Conservation (phyloP, 805 yeast species). For the Starmerella ratchasimensis region DNA sequence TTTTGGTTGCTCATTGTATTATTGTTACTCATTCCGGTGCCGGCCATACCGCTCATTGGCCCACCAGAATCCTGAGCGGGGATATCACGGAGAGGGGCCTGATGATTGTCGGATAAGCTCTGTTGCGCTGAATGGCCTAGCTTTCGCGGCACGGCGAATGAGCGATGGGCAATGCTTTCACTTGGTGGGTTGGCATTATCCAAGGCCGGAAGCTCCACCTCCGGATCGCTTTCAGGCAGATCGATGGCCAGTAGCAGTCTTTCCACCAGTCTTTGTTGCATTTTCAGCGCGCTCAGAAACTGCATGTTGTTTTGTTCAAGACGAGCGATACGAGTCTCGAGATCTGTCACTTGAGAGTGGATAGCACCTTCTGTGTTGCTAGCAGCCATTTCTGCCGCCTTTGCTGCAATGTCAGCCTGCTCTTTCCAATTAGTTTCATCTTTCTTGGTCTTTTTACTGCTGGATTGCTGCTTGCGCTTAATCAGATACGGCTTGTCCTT, state of each 20-base stretch:
- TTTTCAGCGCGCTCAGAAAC: conserved; percentile 12
- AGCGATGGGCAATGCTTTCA: not conserved
- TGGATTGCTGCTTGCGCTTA: conserved; percentile 43
- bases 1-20: no score
- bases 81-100: no score
- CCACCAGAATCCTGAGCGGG: not conserved
- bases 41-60: not conserved
- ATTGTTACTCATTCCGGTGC: no score
- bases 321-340: conserved; percentile 11
- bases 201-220: not conserved
- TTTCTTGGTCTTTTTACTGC: conserved; percentile 9
- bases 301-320: conserved; percentile 15
- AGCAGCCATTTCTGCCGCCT: conserved; percentile 18
- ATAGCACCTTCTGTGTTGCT: conserved; percentile 14
- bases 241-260: conserved; percentile 5
- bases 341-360: conserved; percentile 9
- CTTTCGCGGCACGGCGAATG: no score
- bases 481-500: conserved; percentile 72
- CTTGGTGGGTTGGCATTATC: not conserved
- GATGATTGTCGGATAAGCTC: not conserved
- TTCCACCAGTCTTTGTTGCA: conserved; percentile 18
- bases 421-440: conserved; percentile 5
- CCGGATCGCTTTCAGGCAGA: not conserved
- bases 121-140: not conserved
- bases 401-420: conserved; percentile 18